These are phyloP conservation scores for Fusarium paranaense DNA, from an alignment of 2,329 filamentous ascomycete species.

Conservation along the genomic window DNA sequence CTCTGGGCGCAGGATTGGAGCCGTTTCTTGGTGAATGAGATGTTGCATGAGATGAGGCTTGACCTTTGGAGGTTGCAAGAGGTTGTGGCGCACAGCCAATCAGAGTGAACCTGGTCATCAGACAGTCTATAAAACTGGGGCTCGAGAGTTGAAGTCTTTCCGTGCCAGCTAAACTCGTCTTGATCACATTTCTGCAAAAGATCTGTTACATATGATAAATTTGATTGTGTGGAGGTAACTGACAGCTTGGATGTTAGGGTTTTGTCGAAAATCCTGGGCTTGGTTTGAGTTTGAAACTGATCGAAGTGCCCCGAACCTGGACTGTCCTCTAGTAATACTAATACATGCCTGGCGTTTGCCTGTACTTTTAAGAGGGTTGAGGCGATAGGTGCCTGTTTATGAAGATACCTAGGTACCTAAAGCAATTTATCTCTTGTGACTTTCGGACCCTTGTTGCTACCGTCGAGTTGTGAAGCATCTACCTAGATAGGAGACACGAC, in stretches of 20 bases:
- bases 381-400: not conserved
- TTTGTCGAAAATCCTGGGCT: not conserved
- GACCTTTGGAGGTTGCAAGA: conserved; percentile 2
- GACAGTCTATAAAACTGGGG: not conserved
- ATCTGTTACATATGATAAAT: not conserved
- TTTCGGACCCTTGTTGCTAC: not conserved
- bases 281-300: not conserved
- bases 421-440: not conserved
- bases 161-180: not conserved
- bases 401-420: not conserved
- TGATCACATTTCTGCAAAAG: not conserved
- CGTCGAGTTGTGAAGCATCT: not conserved
- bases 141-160: not conserved
- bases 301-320: too few species aligned
- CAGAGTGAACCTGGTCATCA: conserved; percentile 6
- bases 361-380: not conserved
- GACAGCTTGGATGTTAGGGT: too few species aligned
- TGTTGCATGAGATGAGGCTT: conserved; percentile 22
- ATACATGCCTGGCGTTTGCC: not conserved
- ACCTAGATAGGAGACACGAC: not conserved
- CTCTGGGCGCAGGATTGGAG: conserved; percentile 5
- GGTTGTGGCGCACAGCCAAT: conserved; percentile 16
- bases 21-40: conserved; percentile 12
- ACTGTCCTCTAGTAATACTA: too few species aligned
- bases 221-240: not conserved